Conservation (phyloP, 257 asterid genomes). For the Pogostemon cablin region DNA sequence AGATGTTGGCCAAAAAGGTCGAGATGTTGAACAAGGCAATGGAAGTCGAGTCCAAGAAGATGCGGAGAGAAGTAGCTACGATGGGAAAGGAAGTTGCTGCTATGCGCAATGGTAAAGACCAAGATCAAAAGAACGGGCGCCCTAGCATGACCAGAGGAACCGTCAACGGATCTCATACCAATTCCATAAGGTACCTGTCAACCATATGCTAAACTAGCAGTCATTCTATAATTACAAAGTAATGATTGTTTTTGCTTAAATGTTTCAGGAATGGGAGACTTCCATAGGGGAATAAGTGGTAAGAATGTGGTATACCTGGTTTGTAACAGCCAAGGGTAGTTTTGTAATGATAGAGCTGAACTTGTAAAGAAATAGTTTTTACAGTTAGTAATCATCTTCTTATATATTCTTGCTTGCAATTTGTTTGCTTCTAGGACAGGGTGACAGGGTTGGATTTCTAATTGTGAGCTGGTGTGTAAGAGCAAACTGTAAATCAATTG, state of each 20-base stretch:
- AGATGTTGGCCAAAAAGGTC: conserved; percentile 92
- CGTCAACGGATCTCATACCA: conserved; percentile 50
- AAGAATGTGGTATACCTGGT: conserved; percentile 25
- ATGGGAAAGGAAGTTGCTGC: conserved; percentile 84
- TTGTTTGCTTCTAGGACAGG: conserved; percentile 36
- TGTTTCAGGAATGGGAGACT: conserved; percentile 48
- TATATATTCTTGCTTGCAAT: conserved; percentile 40
- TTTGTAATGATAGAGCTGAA: conserved; percentile 41
- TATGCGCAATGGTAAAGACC: conserved; percentile 68
- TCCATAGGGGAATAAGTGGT: conserved; percentile 20
- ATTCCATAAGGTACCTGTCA: conserved; percentile 48
- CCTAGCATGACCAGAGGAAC: conserved; percentile 52
- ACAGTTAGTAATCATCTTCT: conserved; percentile 23
- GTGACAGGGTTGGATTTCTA: conserved; percentile 31
- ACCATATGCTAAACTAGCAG: background rate
- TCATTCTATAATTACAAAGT: conserved; percentile 2
- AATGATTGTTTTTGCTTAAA: conserved; percentile 17
- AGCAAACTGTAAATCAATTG: conserved; percentile 35
- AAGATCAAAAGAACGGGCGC: conserved; percentile 61
- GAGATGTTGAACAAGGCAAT: conserved; percentile 79
- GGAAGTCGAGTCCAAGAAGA: conserved; percentile 85
- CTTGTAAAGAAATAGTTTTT: conserved; percentile 42
- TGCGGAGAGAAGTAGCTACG: conserved; percentile 84
- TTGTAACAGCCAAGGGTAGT: conserved; percentile 29
- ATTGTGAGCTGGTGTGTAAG: conserved; percentile 31